These are phyloP conservation scores for Aspergillus taichungensis DNA, from an alignment of 495 filamentous ascomycete species.

Conservation along the genomic window DNA sequence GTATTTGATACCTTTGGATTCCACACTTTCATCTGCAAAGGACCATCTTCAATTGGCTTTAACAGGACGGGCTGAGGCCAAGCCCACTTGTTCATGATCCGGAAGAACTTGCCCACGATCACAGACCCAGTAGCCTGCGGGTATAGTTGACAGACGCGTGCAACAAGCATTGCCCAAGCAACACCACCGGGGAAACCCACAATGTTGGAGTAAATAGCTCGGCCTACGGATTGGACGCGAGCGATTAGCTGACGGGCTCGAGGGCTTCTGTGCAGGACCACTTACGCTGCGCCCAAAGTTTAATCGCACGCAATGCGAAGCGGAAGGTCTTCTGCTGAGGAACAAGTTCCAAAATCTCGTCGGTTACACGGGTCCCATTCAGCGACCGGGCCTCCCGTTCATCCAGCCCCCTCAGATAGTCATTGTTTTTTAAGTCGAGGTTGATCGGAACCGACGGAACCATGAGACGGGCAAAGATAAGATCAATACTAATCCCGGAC, in stretches of 20 bases:
- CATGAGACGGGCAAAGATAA: constrained; percentile 79
- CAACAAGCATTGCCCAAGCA: constrained; percentile 95
- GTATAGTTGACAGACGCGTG: constrained; percentile 94
- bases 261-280: neutral
- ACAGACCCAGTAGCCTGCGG: constrained; percentile 80
- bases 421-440: constrained; percentile 70
- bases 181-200: constrained; percentile 95
- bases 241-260: neutral
- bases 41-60: constrained; percentile 79
- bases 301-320: constrained; percentile 79
- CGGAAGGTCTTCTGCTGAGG: constrained; percentile 84
- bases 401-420: constrained; percentile 74
- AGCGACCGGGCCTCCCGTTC: constrained; percentile 79
- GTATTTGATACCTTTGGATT: constrained; percentile 64
- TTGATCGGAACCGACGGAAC: constrained; percentile 62
- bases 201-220: constrained; percentile 90
- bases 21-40: constrained; percentile 78
- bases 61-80: constrained; percentile 90
- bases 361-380: constrained; percentile 88
- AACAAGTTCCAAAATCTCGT: constrained; percentile 80
- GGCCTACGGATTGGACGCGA: constrained; percentile 28
- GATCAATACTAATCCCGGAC: constrained; percentile 83
- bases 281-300: constrained; percentile 87
- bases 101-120: constrained; percentile 87
- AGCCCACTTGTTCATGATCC: constrained; percentile 79